A percentile compares a stretch with the other conserved stretches of the same genome.
These are phyloP conservation scores for Astrocystis sublimbata DNA, from an alignment of 495 filamentous ascomycete species.

Conservation along the genomic window DNA sequence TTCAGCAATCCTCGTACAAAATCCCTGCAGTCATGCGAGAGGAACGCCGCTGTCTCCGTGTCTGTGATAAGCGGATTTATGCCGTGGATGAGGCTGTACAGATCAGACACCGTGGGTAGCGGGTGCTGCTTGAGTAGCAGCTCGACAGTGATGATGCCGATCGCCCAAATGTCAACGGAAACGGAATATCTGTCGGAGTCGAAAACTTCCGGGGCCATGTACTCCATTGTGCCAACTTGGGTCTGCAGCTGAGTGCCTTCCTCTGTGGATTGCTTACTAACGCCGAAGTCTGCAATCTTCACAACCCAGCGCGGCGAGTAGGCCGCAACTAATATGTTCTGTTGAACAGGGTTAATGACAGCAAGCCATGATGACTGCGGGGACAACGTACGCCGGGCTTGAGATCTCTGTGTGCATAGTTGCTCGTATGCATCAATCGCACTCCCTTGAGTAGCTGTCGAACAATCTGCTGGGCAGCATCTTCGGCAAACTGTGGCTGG, in stretches of 20 bases:
- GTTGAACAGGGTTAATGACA: not conserved
- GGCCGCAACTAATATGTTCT: conserved; percentile 27
- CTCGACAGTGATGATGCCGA: conserved; percentile 5
- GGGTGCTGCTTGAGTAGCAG: conserved; percentile 4
- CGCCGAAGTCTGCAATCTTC: conserved; percentile 57
- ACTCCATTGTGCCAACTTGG: conserved; percentile 34
- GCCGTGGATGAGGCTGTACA: not conserved
- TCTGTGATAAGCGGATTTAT: not conserved
- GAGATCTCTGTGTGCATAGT: conserved; percentile 53
- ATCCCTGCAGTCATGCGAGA: not conserved
- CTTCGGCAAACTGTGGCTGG: conserved; percentile 34
- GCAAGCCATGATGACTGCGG: not conserved
- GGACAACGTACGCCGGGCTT: conserved; percentile 42
- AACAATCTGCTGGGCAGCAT: conserved; percentile 19
- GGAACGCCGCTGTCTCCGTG: not conserved
- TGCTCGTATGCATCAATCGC: conserved; percentile 48
- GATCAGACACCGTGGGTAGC: not conserved
- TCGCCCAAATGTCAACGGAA: conserved; percentile 13
- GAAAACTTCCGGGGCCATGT: conserved; percentile 42
- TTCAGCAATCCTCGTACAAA: conserved; percentile 1
- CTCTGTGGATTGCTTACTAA: conserved; percentile 40
- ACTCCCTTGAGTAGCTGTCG: conserved; percentile 50
- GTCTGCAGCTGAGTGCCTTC: conserved; percentile 30
- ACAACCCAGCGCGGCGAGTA: conserved; percentile 40
- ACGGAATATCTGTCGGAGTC: conserved; percentile 2